Evolutionary conservation across 768 basidiomycete genomes (phyloP).

Genomic region (Epithele typhae): DNA sequence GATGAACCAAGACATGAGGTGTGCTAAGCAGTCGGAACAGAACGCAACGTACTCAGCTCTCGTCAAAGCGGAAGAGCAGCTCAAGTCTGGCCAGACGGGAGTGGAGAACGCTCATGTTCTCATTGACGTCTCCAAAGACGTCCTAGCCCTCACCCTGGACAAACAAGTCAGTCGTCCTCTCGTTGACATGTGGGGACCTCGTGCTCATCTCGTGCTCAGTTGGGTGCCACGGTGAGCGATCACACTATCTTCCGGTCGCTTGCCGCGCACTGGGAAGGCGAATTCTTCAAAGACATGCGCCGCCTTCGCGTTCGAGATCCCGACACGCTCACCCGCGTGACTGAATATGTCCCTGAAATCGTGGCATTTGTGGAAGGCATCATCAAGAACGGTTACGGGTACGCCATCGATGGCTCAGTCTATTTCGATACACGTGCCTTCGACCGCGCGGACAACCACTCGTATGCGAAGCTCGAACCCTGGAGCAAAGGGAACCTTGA

Average conservation of each 20-base stretch:
- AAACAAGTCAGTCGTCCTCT: constrained; percentile 47
- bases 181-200: no score
- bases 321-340: constrained; percentile 90
- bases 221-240: constrained; percentile 77
- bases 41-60: constrained; percentile 55
- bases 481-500: constrained; percentile 94
- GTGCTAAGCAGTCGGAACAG: constrained; percentile 15
- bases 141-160: constrained; percentile 71
- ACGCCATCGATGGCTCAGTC: constrained; percentile 74
- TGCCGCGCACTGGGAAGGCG: constrained; percentile 83
- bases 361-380: constrained; percentile 84
- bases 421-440: constrained; percentile 89
- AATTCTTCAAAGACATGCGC: constrained; percentile 90
- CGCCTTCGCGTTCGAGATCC: constrained; percentile 84
- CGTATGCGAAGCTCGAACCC: constrained; percentile 93
- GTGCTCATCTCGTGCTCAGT: constrained; percentile 41
- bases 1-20: no score
- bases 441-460: constrained; percentile 69
- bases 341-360: constrained; percentile 96
- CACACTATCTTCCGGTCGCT: constrained; percentile 79
- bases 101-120: constrained; percentile 48
- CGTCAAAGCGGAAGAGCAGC: constrained; percentile 38
- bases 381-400: constrained; percentile 80
- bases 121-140: constrained; percentile 72
- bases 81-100: constrained; percentile 38